phyloP scores from a whole-genome alignment of 176 grass and related monocot genomes.

The Saccharum officinarum region DNA sequence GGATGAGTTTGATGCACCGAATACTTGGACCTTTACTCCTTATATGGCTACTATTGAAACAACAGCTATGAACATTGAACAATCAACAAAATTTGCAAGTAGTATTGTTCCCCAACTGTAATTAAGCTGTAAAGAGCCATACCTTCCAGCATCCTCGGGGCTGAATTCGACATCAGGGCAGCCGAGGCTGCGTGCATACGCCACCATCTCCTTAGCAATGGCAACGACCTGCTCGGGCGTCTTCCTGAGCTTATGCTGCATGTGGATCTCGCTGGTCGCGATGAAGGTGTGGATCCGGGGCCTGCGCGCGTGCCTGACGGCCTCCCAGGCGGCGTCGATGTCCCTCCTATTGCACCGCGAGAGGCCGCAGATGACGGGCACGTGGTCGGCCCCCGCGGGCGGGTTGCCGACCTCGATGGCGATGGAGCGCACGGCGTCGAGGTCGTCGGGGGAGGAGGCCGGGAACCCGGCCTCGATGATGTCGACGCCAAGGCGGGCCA shows the following conservation, averaged over 20 bases:
- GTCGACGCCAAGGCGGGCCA: background rate
- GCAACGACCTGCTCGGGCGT: constrained; percentile 65
- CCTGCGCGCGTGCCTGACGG: constrained; percentile 65
- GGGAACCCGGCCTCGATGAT: background rate
- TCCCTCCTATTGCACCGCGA: constrained; percentile 71
- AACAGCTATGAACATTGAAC: background rate
- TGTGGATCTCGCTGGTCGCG: constrained; percentile 94
- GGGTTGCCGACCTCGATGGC: constrained; percentile 81
- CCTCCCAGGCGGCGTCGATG: constrained; percentile 89
- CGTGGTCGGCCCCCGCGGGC: constrained; percentile 46
- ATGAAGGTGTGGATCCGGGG: constrained; percentile 91
- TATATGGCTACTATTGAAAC: background rate
- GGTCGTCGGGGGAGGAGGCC: background rate
- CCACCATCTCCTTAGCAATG: constrained; percentile 74
- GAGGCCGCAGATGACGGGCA: constrained; percentile 81
- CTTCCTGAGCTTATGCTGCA: constrained; percentile 77
- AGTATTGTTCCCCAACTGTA: background rate
- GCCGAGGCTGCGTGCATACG: constrained; percentile 77
- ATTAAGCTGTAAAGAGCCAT: background rate
- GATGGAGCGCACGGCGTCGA: constrained; percentile 72
- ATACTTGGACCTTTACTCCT: background rate
- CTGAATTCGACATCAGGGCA: constrained; percentile 91
- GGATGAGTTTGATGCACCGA: background rate
- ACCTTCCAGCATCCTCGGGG: constrained; percentile 98
- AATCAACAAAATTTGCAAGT: background rate